A percentile compares a stretch with the other conserved stretches of the same genome.
Evolutionary conservation across 2,329 filamentous ascomycete genomes (phyloP).

Genomic region (Cladosporium oxysporum): DNA sequence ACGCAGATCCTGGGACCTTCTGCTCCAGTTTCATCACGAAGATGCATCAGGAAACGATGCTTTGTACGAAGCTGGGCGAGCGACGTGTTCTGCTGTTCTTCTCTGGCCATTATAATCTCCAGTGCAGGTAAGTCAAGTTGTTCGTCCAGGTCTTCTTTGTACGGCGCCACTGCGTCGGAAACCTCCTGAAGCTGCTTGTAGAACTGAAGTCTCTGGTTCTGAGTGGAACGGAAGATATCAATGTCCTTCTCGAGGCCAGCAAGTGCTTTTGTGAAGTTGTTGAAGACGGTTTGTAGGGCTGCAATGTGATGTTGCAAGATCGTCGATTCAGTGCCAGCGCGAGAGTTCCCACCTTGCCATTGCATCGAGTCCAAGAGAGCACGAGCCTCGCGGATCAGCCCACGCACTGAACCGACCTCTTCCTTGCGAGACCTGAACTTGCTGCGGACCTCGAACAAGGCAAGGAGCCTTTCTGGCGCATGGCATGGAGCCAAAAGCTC

Average conservation of each 20-base stretch:
- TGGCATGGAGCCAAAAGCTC: constrained; percentile 63
- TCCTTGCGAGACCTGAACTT: constrained; percentile 50
- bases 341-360: constrained; percentile 56
- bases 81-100: constrained; percentile 57
- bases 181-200: constrained; percentile 87
- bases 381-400: constrained; percentile 69
- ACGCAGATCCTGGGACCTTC: constrained; percentile 66
- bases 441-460: constrained; percentile 50
- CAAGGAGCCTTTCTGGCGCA: constrained; percentile 64
- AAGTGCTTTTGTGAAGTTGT: constrained; percentile 55
- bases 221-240: constrained; percentile 71
- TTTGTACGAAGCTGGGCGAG: constrained; percentile 69
- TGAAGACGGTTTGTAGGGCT: constrained; percentile 55
- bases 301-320: constrained; percentile 67
- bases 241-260: constrained; percentile 66
- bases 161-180: constrained; percentile 82
- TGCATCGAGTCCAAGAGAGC: constrained; percentile 62
- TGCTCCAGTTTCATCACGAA: constrained; percentile 63
- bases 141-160: constrained; percentile 64
- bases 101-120: constrained; percentile 44
- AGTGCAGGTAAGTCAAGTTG: constrained; percentile 56
- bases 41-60: constrained; percentile 69
- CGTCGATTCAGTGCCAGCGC: constrained; percentile 63
- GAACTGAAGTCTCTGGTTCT: constrained; percentile 86
- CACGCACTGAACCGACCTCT: constrained; percentile 67